These are phyloP conservation scores for Aspergillus conjunctus DNA, from an alignment of 495 filamentous ascomycete species.

Conservation along the genomic window DNA sequence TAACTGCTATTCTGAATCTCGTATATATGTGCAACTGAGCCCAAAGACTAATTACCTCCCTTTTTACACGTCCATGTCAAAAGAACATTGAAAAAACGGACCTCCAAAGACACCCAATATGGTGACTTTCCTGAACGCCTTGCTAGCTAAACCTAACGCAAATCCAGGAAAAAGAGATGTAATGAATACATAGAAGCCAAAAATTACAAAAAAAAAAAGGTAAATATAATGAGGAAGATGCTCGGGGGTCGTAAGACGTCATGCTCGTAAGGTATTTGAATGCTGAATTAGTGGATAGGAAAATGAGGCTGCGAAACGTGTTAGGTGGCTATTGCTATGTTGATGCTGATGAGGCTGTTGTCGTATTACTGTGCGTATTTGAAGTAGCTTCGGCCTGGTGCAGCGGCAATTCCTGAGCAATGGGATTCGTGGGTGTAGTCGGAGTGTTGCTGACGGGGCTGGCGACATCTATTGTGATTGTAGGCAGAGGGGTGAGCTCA, in stretches of 20 bases:
- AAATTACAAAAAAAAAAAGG: conserved; percentile 5
- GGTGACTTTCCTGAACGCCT: conserved; percentile 22
- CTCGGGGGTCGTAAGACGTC: conserved; percentile 20
- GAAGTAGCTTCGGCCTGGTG: not conserved
- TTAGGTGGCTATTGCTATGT: not conserved
- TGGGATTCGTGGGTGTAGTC: conserved; percentile 30
- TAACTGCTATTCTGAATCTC: not conserved
- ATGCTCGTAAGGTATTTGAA: conserved; percentile 17
- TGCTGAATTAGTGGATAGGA: not conserved
- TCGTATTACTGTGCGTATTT: not conserved
- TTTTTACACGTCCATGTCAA: conserved; percentile 3
- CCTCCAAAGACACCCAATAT: conserved; percentile 8
- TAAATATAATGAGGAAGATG: conserved; percentile 10
- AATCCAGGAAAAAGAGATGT: conserved; percentile 3
- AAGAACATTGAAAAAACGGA: not conserved
- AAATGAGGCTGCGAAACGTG: not conserved
- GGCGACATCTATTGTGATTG: conserved; percentile 45
- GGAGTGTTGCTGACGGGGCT: conserved; percentile 39
- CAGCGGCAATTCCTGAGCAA: conserved; percentile 8
- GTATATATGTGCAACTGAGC: conserved; percentile 18
- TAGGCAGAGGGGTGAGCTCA: conserved; percentile 34
- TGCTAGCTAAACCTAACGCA: conserved; percentile 23
- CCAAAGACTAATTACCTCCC: not conserved
- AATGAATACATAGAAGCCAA: not conserved
- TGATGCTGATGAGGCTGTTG: not conserved